Percentiles rank a stretch among this genome's conserved stretches.
These are phyloP conservation scores for Fomitopsis serialis DNA, from an alignment of 768 basidiomycete species.

Conservation along the genomic window DNA sequence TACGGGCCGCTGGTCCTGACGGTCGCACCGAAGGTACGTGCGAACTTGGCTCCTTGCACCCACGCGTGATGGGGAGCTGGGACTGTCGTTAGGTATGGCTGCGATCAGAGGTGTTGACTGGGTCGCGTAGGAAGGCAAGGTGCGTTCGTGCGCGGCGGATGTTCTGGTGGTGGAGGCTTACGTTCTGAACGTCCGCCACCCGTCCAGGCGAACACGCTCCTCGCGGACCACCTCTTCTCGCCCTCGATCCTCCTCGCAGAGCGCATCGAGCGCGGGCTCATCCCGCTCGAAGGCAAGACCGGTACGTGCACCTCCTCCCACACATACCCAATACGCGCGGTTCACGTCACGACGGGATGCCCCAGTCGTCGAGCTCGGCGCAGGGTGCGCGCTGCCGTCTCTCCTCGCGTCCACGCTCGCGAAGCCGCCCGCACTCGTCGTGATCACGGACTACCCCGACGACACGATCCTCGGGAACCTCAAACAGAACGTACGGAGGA, in stretches of 20 bases:
- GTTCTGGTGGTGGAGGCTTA: neutral
- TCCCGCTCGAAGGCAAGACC: conserved; percentile 36
- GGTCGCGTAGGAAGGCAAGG: conserved; percentile 50
- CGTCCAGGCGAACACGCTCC: conserved; percentile 57
- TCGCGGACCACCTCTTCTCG: conserved; percentile 72
- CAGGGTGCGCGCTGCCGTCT: conserved; percentile 65
- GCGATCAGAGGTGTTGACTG: no score
- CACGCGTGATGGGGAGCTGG: no score
- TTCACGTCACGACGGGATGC: no score
- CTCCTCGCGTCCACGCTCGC: conserved; percentile 45
- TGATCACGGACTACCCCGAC: conserved; percentile 70
- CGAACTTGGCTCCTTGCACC: no score
- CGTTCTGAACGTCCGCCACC: neutral
- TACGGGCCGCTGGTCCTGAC: conserved; percentile 53
- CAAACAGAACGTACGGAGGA: conserved; percentile 46
- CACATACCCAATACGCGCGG: neutral
- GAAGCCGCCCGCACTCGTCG: conserved; percentile 44
- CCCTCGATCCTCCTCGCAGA: conserved; percentile 64
- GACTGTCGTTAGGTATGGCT: no score
- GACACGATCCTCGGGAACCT: conserved; percentile 54
- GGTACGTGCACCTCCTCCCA: conserved; percentile 24
- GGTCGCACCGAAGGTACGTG: conserved; percentile 52
- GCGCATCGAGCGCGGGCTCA: conserved; percentile 49
- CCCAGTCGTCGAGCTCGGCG: conserved; percentile 66
- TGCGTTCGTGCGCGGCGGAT: conserved; percentile 26